Conservation (phyloP, 495 filamentous ascomycete genomes). For the Lasiosphaeria miniovina region DNA sequence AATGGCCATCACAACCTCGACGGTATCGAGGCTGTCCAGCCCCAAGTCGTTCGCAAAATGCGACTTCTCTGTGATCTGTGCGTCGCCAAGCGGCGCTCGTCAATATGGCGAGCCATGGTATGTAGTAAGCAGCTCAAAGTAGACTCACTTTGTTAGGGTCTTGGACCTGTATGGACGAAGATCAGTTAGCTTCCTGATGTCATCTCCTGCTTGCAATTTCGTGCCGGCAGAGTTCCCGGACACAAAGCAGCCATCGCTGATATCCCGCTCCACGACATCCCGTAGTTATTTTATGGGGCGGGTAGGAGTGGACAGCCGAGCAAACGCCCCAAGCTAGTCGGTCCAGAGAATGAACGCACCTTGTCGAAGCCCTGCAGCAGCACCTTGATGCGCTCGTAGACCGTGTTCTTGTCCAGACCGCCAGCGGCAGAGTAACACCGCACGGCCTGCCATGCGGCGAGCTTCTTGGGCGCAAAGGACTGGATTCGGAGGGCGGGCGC, state of each 20-base stretch:
- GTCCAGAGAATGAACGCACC: constrained; percentile 52
- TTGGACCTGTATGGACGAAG: constrained; percentile 54
- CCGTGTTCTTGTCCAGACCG: constrained; percentile 73
- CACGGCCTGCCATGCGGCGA: constrained; percentile 55
- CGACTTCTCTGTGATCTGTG: constrained; percentile 70
- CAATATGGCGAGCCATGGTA: background rate
- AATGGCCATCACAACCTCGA: constrained; percentile 99
- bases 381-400: constrained; percentile 89
- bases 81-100: constrained; percentile 1
- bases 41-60: constrained; percentile 97
- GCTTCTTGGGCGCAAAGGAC: constrained; percentile 43
- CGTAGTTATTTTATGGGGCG: too few relatives aligned
- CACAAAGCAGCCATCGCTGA: too few relatives aligned
- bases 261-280: too few relatives aligned
- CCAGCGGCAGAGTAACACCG: constrained; percentile 84
- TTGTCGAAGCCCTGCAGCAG: constrained; percentile 95
- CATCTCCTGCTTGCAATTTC: background rate
- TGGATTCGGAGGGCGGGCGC: constrained; percentile 34
- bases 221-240: too few relatives aligned
- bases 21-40: constrained; percentile 93
- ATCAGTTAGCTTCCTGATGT: constrained; percentile 7
- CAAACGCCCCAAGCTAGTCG: background rate
- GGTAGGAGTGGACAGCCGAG: too few relatives aligned
- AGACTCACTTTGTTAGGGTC: constrained; percentile 68
- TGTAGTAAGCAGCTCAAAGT: background rate